Evolutionary conservation across 1,139 yeast genomes (phyloP), one percentile per base, ranked within the genome.

Genomic region (Geotrichum restrictum): DNA sequence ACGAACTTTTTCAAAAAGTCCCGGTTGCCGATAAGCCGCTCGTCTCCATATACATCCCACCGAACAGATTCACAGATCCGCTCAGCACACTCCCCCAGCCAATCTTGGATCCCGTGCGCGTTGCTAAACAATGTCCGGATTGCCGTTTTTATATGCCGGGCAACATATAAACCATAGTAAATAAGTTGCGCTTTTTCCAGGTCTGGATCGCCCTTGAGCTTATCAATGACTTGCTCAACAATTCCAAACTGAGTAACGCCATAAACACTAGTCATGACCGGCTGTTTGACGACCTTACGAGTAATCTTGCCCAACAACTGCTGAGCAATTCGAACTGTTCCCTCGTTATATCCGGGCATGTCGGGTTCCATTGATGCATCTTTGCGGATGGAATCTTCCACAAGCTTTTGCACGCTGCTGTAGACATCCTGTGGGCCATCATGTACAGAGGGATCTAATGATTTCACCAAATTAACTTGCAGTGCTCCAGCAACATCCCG

Each of bases 231-330:
- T 69, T 91, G 96, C 1, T 81, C 80, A 16, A 84, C 79, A 0
- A 95, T 96, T 16, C 96, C 97, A 58, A 85, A 79, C 64, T 78
- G 84, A 0, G 96, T 91, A 22, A 88, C 98, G 60, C 98, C 98
- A 67, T 91, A 91, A 42, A 91, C 97, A 62, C 87, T 88, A 0
- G 97, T 91, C 97, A 91, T 91, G 16, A 91, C 97, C 0, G 98
- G 88, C 68, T 88, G 96, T 66, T 91, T 91, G 44, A 89, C 95
- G 46, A 88, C 82, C 65, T 87, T 87, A 61, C 98, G 78, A 19
- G 82, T 77, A 53, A 91, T 79, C 61, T 80, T 78, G 49, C 82
- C 85, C 57, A 78, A 73, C 45, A 82, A 69, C 52, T 73, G 72
- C 18, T 66, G 55, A 0, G 88, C 88, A 57, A 70, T 63, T 19